Evolutionary conservation across 176 grass and related monocot species (phyloP), one percentile per base, ranked within the genome.

Genomic region (Eragrostis curvula): DNA sequence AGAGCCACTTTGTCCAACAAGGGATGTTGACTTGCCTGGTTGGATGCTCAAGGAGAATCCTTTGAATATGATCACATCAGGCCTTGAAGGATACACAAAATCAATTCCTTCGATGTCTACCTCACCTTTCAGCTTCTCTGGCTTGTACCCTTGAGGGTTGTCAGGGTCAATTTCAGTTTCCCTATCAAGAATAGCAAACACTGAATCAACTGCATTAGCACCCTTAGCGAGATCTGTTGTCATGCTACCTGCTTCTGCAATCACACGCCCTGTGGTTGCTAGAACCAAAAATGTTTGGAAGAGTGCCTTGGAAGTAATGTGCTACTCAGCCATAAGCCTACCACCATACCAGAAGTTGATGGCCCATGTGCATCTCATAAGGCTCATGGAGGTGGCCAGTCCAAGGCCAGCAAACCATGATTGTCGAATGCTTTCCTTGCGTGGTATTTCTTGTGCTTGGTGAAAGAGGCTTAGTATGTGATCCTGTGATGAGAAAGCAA

Each of bases 231-330:
- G 89, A 81, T 99, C 96, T 12, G 93, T 93, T 70, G 96, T 99
- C 93, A 99, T 99, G 73, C 90, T 92, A 71, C 93, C 96, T 45
- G 96, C 96, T 68, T 99, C 96, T 32, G 93, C 96, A 77, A 99
- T 96, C 57, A 99, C 96, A 70, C 96, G 91, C 3, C 96, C 96
- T 80, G 96, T 99, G 87, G 89, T 93, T 74, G 94, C 85, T 40
- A 99, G 90, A 85, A 99, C 92, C 93, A 99, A 92, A 82, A 99
- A 99, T 59, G 93, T 99, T 68, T 99, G 89, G 83, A 99, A 96
- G 66, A 99, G 89, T 36, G 61, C 75, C 85, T 96, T 93, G 41
- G 93, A 24, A 56, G 85, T 90, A 72, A 99, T 99, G 70, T 87
- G 75, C 25, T 87, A 71, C 41, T 90, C 67, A 63, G 78, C 68